Base-by-base conservation (phyloP, 2,329 filamentous ascomycete genomes). In the Golovinomyces cichoracearum region DNA sequence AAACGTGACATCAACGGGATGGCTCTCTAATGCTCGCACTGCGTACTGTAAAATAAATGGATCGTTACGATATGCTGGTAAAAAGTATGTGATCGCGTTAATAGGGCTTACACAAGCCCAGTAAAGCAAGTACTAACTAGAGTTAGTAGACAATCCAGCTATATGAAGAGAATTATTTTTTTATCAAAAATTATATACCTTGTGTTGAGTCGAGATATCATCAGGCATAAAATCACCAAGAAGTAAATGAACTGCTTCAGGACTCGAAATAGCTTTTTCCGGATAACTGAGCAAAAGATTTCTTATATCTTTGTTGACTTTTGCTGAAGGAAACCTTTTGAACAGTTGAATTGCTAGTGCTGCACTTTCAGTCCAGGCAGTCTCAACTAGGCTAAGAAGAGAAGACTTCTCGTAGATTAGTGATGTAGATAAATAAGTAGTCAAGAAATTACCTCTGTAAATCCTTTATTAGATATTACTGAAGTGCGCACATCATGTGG, bases 1-100 rank as follows among this genome's bases (percentile, higher is more conserved):
- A 69, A 99, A 98, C 0, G 88, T 93, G 19, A 95, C 78, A 60
- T 95, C 90, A n/a, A 94, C 79, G 0, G 85, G 80, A 59, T 98
- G 90, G 56, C 81, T 86, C 61, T 98, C 90, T 45, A 99, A 65
- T 2, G 90, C 83, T 57, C 86, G 76, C 78, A 98, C 93, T 1
- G 90, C 90, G 62, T 95, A 98, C 62, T 99, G 92, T 35, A 95
- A 75, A 48, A 98, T 72, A 63, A 86, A 92, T 0, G 92, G 83
- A 58, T 99, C 80, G 57, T 93, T 88, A 37, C 78, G 77, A 62
- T 92, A 98, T 0, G 80, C 77, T 0, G 92, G 92, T 55, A 93
- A 63, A 66, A 98, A 95, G 64, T 92, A 85, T 0, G 85, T 93
- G 5, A 92, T 79, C 0, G 92, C 86, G 9, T 86, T 90, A 52